Conservation (phyloP, 2,329 filamentous ascomycete genomes). For the Coniochaeta sp. region DNA sequence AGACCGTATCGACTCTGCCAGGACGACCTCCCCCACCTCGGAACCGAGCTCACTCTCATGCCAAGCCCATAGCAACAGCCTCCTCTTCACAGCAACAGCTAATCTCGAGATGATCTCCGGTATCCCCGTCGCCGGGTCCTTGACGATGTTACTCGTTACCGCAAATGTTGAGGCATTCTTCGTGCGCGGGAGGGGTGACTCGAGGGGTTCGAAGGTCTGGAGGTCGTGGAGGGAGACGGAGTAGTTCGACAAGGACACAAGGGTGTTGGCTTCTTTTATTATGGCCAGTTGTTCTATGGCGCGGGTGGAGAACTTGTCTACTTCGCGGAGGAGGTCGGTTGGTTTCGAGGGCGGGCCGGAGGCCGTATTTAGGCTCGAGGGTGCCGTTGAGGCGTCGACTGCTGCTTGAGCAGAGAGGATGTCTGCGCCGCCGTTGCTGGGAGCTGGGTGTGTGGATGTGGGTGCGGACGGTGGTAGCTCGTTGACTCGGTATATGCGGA, state of each 20-base stretch:
- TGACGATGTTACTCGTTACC: conserved; percentile 91
- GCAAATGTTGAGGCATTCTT: conserved; percentile 88
- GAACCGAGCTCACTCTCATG: conserved; percentile 81
- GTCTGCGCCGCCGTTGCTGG: conserved; percentile 19
- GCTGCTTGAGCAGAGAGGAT: conserved; percentile 14
- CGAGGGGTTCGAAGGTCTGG: conserved; percentile 73
- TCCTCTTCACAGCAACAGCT: conserved; percentile 88
- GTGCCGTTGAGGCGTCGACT: conserved; percentile 6
- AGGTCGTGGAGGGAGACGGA: conserved; percentile 87
- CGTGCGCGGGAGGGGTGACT: conserved; percentile 68
- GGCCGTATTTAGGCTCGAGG: conserved; percentile 10
- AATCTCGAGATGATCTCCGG: conserved; percentile 88
- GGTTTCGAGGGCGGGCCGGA: conserved; percentile 36
- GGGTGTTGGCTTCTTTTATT: conserved; percentile 88
- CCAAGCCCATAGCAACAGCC: conserved; percentile 89
- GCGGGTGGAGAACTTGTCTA: conserved; percentile 88
- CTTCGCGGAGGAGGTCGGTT: conserved; percentile 81
- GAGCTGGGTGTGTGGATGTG: conserved; percentile 17
- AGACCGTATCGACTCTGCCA: conserved; percentile 79
- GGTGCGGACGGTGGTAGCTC: conserved; percentile 39
- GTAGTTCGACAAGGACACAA: conserved; percentile 86
- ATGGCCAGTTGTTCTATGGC: conserved; percentile 90
- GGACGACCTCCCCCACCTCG: conserved; percentile 67
- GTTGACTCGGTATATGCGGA: conserved; percentile 89
- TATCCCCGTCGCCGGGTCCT: conserved; percentile 78